phyloP scores from a whole-genome alignment of 176 grass and related monocot genomes.

The Triticum aestivum region IWGSC_CS_RefSeq_v2.1 NC_057807.1:235824920-235825419 shows the following conservation, averaged over 20 bases:
- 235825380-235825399: conserved; percentile 66
- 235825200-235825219: conserved; percentile 55
- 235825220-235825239: conserved; percentile 61
- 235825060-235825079: conserved; percentile 46
- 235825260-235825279: conserved; percentile 70
- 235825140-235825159: conserved; percentile 65
- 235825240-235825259: conserved; percentile 56
- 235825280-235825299: conserved; percentile 50
- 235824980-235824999: conserved; percentile 50
- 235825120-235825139: conserved; percentile 44
- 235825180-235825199: conserved; percentile 45
- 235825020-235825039: conserved; percentile 40
- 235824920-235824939: conserved; percentile 52
- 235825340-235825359: conserved; percentile 49
- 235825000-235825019: conserved; percentile 58
- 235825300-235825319: conserved; percentile 55
- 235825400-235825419: conserved; percentile 55
- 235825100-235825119: conserved; percentile 62
- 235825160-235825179: conserved; percentile 65
- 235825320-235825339: conserved; percentile 51
- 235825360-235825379: conserved; percentile 77
- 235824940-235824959: conserved; percentile 79
- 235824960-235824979: conserved; percentile 56
- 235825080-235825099: conserved; percentile 49
- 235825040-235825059: conserved; percentile 75